Conservation (phyloP, 2,329 filamentous ascomycete genomes). For the Xylariaceae sp. region DNA sequence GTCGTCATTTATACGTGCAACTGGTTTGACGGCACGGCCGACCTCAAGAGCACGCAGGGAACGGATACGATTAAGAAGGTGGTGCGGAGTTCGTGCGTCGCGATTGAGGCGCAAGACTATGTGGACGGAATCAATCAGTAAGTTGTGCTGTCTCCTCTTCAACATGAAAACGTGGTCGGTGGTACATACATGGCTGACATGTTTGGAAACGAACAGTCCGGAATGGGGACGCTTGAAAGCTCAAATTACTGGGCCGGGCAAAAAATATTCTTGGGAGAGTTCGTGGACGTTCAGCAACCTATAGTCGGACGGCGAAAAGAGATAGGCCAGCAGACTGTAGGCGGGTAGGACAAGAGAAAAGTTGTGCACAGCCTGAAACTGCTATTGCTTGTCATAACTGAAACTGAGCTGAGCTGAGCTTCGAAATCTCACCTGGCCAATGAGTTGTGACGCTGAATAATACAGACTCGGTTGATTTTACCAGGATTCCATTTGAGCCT, state of each 20-base stretch:
- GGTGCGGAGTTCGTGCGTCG: conserved; percentile 71
- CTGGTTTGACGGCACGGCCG: conserved; percentile 57
- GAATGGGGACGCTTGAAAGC: conserved; percentile 51
- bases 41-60: conserved; percentile 67
- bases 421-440: background rate
- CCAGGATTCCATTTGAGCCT: no score
- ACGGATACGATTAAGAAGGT: conserved; percentile 52
- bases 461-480: background rate
- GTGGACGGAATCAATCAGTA: conserved; percentile 78
- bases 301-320: background rate
- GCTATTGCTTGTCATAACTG: conserved; percentile 15
- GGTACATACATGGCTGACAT: conserved; percentile 26
- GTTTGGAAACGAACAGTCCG: conserved; percentile 42
- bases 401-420: conserved; percentile 4
- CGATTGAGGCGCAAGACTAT: conserved; percentile 79
- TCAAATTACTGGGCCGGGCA: conserved; percentile 51
- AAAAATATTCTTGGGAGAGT: conserved; percentile 52
- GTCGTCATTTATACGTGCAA: conserved; percentile 75
- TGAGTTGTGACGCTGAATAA: background rate
- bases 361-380: conserved; percentile 7
- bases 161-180: background rate
- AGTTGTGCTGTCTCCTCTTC: conserved; percentile 30
- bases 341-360: background rate
- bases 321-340: conserved; percentile 1
- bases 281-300: conserved; percentile 52